Evolutionary conservation across 306 rosid genomes (phyloP).

Genomic region (Malus sieversii): DNA sequence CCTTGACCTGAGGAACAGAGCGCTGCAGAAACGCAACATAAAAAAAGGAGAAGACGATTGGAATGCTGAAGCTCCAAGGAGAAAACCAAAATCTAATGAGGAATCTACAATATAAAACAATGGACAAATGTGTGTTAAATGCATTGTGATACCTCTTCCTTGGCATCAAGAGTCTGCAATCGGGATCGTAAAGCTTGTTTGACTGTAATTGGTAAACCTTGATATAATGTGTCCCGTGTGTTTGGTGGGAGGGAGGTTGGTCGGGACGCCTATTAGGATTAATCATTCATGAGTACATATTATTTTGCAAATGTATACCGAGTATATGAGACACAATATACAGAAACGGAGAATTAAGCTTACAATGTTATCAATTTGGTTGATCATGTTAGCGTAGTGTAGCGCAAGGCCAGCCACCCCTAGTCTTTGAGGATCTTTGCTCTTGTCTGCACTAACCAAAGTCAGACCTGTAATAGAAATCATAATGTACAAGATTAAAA

Average conservation of each 20-base stretch:
- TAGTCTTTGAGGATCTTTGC: constrained; percentile 46
- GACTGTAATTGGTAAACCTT: constrained; percentile 58
- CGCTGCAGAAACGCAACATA: constrained; percentile 39
- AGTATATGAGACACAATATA: not conserved
- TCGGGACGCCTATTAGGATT: constrained; percentile 60
- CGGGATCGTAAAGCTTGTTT: constrained; percentile 66
- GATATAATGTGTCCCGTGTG: constrained; percentile 72
- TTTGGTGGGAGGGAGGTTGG: constrained; percentile 72
- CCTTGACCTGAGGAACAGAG: constrained; percentile 44
- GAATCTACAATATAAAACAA: constrained; percentile 3
- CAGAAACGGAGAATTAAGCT: constrained; percentile 23
- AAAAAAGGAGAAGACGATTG: not conserved
- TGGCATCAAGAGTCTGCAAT: constrained; percentile 39
- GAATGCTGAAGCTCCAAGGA: not conserved
- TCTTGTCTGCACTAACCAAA: constrained; percentile 12
- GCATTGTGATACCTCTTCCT: constrained; percentile 49
- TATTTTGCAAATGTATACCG: constrained; percentile 8
- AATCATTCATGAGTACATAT: constrained; percentile 5
- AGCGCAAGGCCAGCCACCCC: constrained; percentile 90
- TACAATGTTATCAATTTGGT: constrained; percentile 77
- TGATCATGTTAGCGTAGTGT: constrained; percentile 82
- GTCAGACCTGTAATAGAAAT: constrained; percentile 23
- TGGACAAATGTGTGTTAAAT: not conserved
- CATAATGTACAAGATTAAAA: not conserved
- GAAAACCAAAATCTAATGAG: not conserved